Evolutionary conservation across 2,329 filamentous ascomycete genomes (phyloP).

Genomic region (Aspergillus ochraceoroseus): DNA sequence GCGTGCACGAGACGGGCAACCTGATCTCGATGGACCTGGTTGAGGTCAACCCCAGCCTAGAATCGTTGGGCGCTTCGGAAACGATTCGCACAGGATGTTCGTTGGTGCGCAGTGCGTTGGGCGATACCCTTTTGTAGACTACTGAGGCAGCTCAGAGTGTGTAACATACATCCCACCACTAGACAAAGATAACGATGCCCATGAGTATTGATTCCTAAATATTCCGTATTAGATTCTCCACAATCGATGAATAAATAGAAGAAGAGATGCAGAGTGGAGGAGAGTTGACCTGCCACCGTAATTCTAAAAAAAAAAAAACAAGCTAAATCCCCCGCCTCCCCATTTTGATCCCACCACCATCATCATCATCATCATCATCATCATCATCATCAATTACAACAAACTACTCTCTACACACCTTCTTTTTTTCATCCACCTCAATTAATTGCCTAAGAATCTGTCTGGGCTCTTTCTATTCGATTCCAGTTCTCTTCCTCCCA

Average conservation of each 20-base stretch:
- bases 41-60: constrained; percentile 72
- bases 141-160: too few relatives aligned
- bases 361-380: background rate
- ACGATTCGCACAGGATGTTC: constrained; percentile 89
- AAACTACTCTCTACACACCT: too few relatives aligned
- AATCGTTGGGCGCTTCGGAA: constrained; percentile 67
- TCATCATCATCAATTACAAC: too few relatives aligned
- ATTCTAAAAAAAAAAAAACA: constrained; percentile 4
- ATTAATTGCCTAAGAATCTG: too few relatives aligned
- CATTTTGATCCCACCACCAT: constrained; percentile 1
- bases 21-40: constrained; percentile 76
- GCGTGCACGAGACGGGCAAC: constrained; percentile 72
- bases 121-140: constrained; percentile 75
- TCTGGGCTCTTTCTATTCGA: too few relatives aligned
- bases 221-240: too few relatives aligned
- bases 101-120: constrained; percentile 82
- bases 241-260: too few relatives aligned
- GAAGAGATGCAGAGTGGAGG: too few relatives aligned
- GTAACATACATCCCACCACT: too few relatives aligned
- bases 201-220: too few relatives aligned
- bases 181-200: constrained; percentile 13
- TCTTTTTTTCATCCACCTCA: too few relatives aligned
- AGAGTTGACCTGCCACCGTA: constrained; percentile 7
- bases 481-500: too few relatives aligned
- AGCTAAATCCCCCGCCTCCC: constrained; percentile 7